Conservation (phyloP, 306 rosid species). For the Arachis stenosperma region DNA sequence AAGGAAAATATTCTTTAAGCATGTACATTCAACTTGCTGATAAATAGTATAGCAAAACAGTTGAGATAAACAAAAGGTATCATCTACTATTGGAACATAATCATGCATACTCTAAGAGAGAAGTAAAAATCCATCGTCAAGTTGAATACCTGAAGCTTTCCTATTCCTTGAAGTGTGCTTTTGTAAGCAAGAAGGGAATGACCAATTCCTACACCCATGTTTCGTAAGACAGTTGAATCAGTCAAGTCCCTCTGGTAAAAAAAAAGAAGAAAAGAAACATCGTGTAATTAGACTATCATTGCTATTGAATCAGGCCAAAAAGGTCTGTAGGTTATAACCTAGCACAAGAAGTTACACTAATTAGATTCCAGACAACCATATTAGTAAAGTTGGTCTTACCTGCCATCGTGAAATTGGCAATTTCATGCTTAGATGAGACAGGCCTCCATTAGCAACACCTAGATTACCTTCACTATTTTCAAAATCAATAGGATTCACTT, state of each 20-base stretch:
- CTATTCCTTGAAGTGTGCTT: conserved; percentile 82
- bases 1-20: conserved; percentile 5
- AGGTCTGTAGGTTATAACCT: too few relatives aligned
- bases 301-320: too few relatives aligned
- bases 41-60: conserved; percentile 22
- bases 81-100: conserved; percentile 14
- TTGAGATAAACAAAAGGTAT: conserved; percentile 13
- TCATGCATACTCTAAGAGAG: conserved; percentile 17
- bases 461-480: conserved; percentile 96
- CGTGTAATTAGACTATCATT: too few relatives aligned
- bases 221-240: conserved; percentile 91
- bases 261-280: too few relatives aligned
- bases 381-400: conserved; percentile 45
- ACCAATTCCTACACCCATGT: conserved; percentile 86
- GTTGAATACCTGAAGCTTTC: conserved; percentile 79
- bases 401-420: conserved; percentile 92
- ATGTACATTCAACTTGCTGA: conserved; percentile 11
- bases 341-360: too few relatives aligned
- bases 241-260: conserved; percentile 75
- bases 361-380: too few relatives aligned
- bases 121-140: conserved; percentile 1
- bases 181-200: conserved; percentile 92
- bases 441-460: conserved; percentile 75
- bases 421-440: conserved; percentile 79
- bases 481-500: conserved; percentile 96